These are phyloP conservation scores for Microcos paniculata DNA, from an alignment of 345 rosid species.

Conservation along the genomic window DNA sequence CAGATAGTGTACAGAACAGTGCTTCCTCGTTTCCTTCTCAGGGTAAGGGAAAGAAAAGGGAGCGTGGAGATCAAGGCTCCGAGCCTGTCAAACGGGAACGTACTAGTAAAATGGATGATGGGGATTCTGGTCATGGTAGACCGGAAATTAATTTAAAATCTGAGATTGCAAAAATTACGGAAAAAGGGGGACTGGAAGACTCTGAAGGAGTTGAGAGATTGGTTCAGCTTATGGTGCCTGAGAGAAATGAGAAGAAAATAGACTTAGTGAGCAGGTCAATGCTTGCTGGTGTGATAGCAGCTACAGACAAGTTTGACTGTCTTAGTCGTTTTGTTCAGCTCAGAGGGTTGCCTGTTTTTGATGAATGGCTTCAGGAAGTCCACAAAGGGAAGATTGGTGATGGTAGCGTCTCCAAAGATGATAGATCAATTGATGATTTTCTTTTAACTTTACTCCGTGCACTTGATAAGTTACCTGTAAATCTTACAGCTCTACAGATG, in stretches of 20 bases:
- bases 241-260: constrained; percentile 66
- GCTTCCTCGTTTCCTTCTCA: constrained; percentile 60
- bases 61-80: constrained; percentile 69
- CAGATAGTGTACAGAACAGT: constrained; percentile 63
- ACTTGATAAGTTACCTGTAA: constrained; percentile 85
- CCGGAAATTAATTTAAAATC: constrained; percentile 54
- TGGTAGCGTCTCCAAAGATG: constrained; percentile 64
- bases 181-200: constrained; percentile 77
- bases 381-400: constrained; percentile 87
- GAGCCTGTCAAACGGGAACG: constrained; percentile 77
- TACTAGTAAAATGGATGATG: constrained; percentile 54
- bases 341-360: constrained; percentile 78
- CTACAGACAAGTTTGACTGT: constrained; percentile 79
- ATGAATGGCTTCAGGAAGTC: constrained; percentile 96
- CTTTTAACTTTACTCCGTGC: constrained; percentile 76
- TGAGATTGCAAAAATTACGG: constrained; percentile 74
- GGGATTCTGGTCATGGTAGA: constrained; percentile 50
- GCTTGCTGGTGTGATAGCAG: constrained; percentile 75
- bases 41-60: constrained; percentile 90
- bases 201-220: constrained; percentile 75
- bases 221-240: constrained; percentile 71
- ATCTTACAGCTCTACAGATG: constrained; percentile 84
- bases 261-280: constrained; percentile 61
- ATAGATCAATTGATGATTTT: constrained; percentile 70
- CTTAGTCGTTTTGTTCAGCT: constrained; percentile 77